Conservation (phyloP, 2,329 filamentous ascomycete genomes). For the Diaporthe vaccinii region DNA sequence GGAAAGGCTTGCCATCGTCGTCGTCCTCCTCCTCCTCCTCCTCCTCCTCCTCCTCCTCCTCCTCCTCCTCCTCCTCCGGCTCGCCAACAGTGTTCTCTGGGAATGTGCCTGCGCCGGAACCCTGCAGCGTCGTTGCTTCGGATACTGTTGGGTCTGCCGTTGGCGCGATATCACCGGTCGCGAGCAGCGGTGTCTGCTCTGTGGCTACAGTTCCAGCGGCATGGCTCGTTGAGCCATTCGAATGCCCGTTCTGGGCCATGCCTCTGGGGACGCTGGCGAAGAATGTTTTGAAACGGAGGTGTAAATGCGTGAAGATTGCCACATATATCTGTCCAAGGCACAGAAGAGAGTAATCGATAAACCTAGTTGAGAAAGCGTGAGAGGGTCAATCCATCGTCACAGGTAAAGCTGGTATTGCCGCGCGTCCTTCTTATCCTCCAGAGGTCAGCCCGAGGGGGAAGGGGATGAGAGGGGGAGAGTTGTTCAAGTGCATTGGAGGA, state of each 20-base stretch:
- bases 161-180: constrained; percentile 40
- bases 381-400: constrained; percentile 4
- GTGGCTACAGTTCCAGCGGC: constrained; percentile 37
- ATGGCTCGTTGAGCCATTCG: not conserved
- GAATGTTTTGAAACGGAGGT: not conserved
- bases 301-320: not conserved
- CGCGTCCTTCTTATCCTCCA: constrained; percentile 9
- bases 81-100: constrained; percentile 30
- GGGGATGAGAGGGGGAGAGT: not conserved
- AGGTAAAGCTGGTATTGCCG: not conserved
- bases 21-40: not conserved
- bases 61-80: constrained; percentile 3
- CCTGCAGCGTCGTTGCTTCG: constrained; percentile 42
- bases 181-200: constrained; percentile 52
- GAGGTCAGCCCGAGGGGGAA: not conserved
- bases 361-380: not conserved
- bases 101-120: constrained; percentile 40
- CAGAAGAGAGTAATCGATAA: not conserved
- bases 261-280: not conserved
- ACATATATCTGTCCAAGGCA: not conserved
- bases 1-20: constrained; percentile 63
- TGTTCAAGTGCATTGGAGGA: constrained; percentile 2
- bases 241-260: constrained; percentile 18
- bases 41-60: constrained; percentile 2
- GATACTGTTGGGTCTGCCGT: constrained; percentile 42